Evolutionary conservation across 2,329 filamentous ascomycete species (phyloP).

Genomic region (Verticillium zaregamsianum): DNA sequence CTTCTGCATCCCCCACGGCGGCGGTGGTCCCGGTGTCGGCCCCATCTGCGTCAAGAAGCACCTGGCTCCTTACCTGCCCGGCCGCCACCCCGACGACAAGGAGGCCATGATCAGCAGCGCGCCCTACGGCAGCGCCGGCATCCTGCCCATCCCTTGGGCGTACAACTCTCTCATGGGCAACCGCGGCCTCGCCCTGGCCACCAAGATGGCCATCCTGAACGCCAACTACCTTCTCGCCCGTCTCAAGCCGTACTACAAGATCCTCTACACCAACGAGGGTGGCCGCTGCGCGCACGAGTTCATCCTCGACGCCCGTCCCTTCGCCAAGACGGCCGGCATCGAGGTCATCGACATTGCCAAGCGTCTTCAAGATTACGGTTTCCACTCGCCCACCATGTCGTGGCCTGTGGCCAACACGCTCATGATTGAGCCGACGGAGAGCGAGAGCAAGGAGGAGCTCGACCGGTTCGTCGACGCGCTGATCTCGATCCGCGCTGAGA

Average conservation of each 20-base stretch:
- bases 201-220: slow-evolving; percentile 89
- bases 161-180: slow-evolving; percentile 94
- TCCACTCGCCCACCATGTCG: slow-evolving; percentile 96
- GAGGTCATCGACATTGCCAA: slow-evolving; percentile 96
- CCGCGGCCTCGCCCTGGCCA: slow-evolving; percentile 79
- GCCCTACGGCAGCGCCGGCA: slow-evolving; percentile 82
- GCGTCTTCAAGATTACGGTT: slow-evolving; percentile 93
- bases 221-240: slow-evolving; percentile 94
- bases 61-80: slow-evolving; percentile 71
- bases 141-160: slow-evolving; percentile 89
- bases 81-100: slow-evolving; percentile 26
- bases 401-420: slow-evolving; percentile 94
- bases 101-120: slow-evolving; percentile 71
- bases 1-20: slow-evolving; percentile 96
- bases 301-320: slow-evolving; percentile 83
- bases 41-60: slow-evolving; percentile 89
- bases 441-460: slow-evolving; percentile 85
- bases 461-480: slow-evolving; percentile 91
- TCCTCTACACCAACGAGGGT: slow-evolving; percentile 88
- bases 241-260: slow-evolving; percentile 79
- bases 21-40: slow-evolving; percentile 88
- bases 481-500: slow-evolving; percentile 81
- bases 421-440: slow-evolving; percentile 97
- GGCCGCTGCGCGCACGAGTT: slow-evolving; percentile 95
- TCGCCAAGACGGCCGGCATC: slow-evolving; percentile 77